Base-by-base conservation (phyloP, 106 monocot genomes). In the Xerophyta viscosa region DNA sequence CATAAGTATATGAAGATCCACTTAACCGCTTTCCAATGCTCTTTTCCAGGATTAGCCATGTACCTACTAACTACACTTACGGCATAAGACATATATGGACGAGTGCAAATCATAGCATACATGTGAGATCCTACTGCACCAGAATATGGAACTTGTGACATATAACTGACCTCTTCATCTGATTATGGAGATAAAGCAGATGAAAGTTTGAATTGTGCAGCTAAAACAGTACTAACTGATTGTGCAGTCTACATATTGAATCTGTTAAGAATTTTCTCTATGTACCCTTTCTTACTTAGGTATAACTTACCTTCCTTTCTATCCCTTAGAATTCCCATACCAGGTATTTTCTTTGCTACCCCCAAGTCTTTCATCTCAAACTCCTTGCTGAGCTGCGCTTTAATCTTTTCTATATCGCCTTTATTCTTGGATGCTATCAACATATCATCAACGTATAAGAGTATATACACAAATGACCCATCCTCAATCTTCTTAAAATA, bases 21-120 rank as follows among this genome's bases (percentile, higher is more conserved):
- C 23, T 54, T 53, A 6, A 54, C 43, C 13, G 19, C 53, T 20
- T 64, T n/a, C 52, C 27, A 52, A 52, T 64, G 53, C 3, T 23
- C 53, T 20, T 64, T 64, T 8, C 23, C 20, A 1, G 52, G 28
- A 6, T 54, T 45, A 0, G 8, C 22, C 53, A 53, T 64, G 43
- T 53, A 64, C 1, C 11, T 1, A 64, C 53, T 43, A 9, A 64
- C 53, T 10, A 43, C 37, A 64, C 44, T 28, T 4, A 64, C 42
- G 13, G 13, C 41, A 20, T 42, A 13, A 29, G 28, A 29, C 10
- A 64, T 29, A 43, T 64, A 41, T 19, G 6, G 53, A 23, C 29
- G 27, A 39, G 51, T 51, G 3, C 31, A 61, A 0, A 61, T 20
- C 47, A 52, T 52, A 15, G 28, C 52, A 52, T 52, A 29, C 52